Evolutionary conservation across 768 basidiomycete species (phyloP), one percentile per base, ranked within the genome.

Genomic region (Terana coerulea): DNA sequence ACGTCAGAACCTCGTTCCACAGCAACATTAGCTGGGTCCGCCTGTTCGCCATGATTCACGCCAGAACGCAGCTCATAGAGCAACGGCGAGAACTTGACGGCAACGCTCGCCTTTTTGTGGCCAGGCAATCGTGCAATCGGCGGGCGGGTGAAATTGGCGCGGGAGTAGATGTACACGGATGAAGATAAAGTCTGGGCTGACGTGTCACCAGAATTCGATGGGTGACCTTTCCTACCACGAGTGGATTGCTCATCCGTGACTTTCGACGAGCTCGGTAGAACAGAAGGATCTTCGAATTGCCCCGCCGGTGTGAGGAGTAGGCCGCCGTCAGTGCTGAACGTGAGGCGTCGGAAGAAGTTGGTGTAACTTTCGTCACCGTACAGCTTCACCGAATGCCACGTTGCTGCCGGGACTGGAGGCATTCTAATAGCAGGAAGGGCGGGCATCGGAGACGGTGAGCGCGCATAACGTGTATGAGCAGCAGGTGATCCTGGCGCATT

Each of bases 281-380:
- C 82, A 12, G 88, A 82, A 3, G 91, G 88, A 66, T 98, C 95
- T 64, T 98, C 95, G 61, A 97, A 98, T 64, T 95, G 91, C 0
- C 97, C 97, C 1, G 97, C 95, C 0, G 97, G 97, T 0, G 97
- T 98, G 58, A 98, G 73, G 39, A 99, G 76, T 30, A 99, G 74
- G 9, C 86, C 91, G 0, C 97, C 97, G 64, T 99, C 97, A 1
- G 95, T 91, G 49, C 91, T 93, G 70, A 98, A 99, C 10, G 88
- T 86, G 54, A 99, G 73, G 30, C 97, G 79, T 25, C 97, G 75
- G 77, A 98, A 99, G 73, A 98, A 99, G 60, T 95, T 93, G 3
- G 92, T 93, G 61, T 83, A 91, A 59, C 85, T 90, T 67, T 98
- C 95, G 67, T 98, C 95, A 40, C 95, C 93, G 62, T 98, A 99